These are phyloP conservation scores for Akanthomyces lecanii DNA, from an alignment of 2,329 filamentous ascomycete genomes.

Conservation along the genomic window DNA sequence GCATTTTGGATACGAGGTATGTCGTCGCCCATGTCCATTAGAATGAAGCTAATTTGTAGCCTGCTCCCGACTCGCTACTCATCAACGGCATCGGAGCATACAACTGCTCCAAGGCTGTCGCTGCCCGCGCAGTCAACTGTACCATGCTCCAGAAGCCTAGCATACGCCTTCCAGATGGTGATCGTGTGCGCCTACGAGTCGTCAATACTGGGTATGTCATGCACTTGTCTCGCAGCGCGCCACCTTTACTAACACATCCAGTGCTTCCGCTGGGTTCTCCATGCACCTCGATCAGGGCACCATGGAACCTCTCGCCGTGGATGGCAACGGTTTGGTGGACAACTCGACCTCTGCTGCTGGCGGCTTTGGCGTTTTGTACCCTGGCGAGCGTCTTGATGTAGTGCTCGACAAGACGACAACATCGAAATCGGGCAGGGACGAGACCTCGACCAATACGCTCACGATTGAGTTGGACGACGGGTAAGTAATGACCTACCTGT, in stretches of 20 bases:
- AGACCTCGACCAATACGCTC: background rate
- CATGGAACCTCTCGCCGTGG: constrained; percentile 21
- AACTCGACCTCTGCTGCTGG: constrained; percentile 10
- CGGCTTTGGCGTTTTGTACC: constrained; percentile 21
- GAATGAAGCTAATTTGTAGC: constrained; percentile 14
- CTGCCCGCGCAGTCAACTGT: constrained; percentile 18
- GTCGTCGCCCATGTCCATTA: background rate
- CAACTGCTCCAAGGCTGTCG: constrained; percentile 22
- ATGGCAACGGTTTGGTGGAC: constrained; percentile 19
- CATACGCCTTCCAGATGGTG: constrained; percentile 13
- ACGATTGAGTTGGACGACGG: constrained; percentile 15
- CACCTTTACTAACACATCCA: background rate
- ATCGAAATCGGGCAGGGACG: background rate
- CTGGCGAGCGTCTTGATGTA: constrained; percentile 22
- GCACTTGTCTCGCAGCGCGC: background rate
- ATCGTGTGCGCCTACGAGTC: constrained; percentile 19
- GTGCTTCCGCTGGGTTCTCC: constrained; percentile 19
- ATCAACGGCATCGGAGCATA: constrained; percentile 16
- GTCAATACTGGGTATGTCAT: constrained; percentile 21
- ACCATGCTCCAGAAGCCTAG: constrained; percentile 13
- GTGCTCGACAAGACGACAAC: background rate
- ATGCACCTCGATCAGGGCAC: constrained; percentile 12
- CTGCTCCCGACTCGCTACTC: constrained; percentile 19
- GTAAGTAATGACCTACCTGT: background rate
- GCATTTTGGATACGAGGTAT: constrained; percentile 18